A percentile compares a stretch with the other conserved stretches of the same genome.
These are phyloP conservation scores for Termitomyces heimii DNA, from an alignment of 768 basidiomycete genomes.

Conservation along the genomic window DNA sequence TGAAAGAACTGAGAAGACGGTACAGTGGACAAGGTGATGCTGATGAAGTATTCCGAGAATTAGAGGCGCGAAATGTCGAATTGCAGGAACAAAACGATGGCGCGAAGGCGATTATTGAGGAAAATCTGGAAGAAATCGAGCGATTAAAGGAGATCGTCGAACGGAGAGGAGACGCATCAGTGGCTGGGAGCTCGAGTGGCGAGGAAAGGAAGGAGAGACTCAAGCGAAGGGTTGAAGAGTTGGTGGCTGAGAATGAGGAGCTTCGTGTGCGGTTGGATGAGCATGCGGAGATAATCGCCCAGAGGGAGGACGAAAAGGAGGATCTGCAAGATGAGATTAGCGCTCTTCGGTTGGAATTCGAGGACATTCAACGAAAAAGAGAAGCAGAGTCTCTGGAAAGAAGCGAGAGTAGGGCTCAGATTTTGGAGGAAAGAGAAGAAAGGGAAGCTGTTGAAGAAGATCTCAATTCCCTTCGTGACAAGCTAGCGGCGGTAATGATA, in stretches of 20 bases:
- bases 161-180: slow-evolving; percentile 37
- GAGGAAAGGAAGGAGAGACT: slow-evolving; percentile 36
- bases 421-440: slow-evolving; percentile 68
- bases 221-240: slow-evolving; percentile 46
- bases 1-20: slow-evolving; percentile 59
- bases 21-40: slow-evolving; percentile 33
- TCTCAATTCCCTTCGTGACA: slow-evolving; percentile 67
- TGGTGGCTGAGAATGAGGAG: slow-evolving; percentile 60
- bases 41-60: slow-evolving; percentile 47
- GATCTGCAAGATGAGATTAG: slow-evolving; percentile 65
- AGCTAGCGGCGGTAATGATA: slow-evolving; percentile 73
- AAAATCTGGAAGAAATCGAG: slow-evolving; percentile 82
- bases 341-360: slow-evolving; percentile 56
- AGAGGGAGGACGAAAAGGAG: slow-evolving; percentile 67
- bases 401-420: slow-evolving; percentile 65
- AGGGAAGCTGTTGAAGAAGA: slow-evolving; percentile 77
- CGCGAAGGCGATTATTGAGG: slow-evolving; percentile 63
- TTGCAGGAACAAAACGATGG: slow-evolving; percentile 72
- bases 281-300: slow-evolving; percentile 46
- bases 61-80: slow-evolving; percentile 57
- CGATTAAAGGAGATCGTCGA: slow-evolving; percentile 66
- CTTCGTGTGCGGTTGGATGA: slow-evolving; percentile 54
- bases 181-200: slow-evolving; percentile 31
- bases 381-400: slow-evolving; percentile 64
- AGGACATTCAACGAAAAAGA: slow-evolving; percentile 55